Base-by-base conservation (phyloP, 140 eudicot genomes). In the Cichorium intybus region DNA sequence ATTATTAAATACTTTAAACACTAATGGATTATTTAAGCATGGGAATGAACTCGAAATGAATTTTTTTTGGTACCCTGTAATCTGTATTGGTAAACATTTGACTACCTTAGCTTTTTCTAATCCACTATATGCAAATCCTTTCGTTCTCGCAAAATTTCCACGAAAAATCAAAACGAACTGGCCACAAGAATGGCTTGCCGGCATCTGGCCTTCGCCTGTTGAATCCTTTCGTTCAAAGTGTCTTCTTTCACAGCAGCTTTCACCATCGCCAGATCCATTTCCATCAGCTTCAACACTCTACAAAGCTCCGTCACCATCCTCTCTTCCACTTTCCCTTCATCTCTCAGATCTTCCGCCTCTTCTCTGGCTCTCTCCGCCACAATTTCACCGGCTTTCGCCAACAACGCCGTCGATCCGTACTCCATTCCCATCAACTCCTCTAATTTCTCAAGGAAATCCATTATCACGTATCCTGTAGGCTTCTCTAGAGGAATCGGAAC, bases 131-230 rank as follows among this genome's bases (percentile, higher is more conserved):
- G 37, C 37, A 31, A 31, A 31, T 5, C 37, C 9, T 31, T 10
- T 31, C 37, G 7, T 39, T 6, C 46, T 1, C 12, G 16, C 46
- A 39, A 39, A 39, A 39, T 39, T 39, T 34, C 41, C 12, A 20
- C 1, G n/a, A n/a, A 21, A 23, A 7, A 46, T 81, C 79, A 90
- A 60, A 90, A 87, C 0, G 97, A 87, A 72, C 64, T 83, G 46
- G 97, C 97, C 51, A 91, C 96, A 37, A 91, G 95, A 74, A 87
- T 84, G 24, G 97, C 96, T 65, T 91, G 97, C 43, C 96, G 70
- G 73, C 97, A 91, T 28, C 97, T 72, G 0, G 95, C 87, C 78
- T 84, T 87, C 1, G 97, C 97, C 46, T 74, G 85, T 58, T 76
- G 69, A 72, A 91, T 66, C 80, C 97, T 91, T 57, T 91, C 80